Conservation (phyloP, 495 filamentous ascomycete species). For the Lophiostoma macrostomum region DNA sequence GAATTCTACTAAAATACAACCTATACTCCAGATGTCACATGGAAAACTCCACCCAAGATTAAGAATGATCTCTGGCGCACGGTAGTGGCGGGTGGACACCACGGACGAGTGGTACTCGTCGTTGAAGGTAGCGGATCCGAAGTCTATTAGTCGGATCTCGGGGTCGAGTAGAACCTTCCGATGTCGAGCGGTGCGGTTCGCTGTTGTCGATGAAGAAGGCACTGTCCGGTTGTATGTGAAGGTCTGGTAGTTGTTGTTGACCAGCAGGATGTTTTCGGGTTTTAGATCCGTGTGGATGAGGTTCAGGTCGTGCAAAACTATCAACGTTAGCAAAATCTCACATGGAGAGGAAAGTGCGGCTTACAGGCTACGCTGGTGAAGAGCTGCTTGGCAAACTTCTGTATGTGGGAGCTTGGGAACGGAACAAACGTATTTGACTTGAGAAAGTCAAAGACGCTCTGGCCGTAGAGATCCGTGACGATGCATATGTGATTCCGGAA, state of each 20-base stretch:
- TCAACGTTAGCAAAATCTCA: slow-evolving; percentile 33
- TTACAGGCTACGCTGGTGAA: slow-evolving; percentile 98
- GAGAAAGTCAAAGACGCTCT: slow-evolving; percentile 97
- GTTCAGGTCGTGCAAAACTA: slow-evolving; percentile 95
- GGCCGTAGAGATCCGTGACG: slow-evolving; percentile 91
- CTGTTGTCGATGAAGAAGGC: slow-evolving; percentile 80
- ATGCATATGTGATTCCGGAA: slow-evolving; percentile 98
- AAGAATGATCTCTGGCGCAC: slow-evolving; percentile 95
- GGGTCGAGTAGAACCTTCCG: slow-evolving; percentile 87
- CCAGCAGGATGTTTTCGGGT: slow-evolving; percentile 95
- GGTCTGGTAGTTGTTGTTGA: slow-evolving; percentile 85
- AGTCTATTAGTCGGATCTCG: slow-evolving; percentile 96
- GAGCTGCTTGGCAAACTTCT: slow-evolving; percentile 90
- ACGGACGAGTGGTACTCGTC: slow-evolving; percentile 98
- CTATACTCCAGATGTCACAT: slow-evolving; percentile 99
- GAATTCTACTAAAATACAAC: slow-evolving; percentile 98
- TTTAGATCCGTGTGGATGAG: slow-evolving; percentile 98
- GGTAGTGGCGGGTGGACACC: slow-evolving; percentile 92
- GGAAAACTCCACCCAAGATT: slow-evolving; percentile 97
- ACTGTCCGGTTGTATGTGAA: slow-evolving; percentile 96
- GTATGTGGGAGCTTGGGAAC: slow-evolving; percentile 98
- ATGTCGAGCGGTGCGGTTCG: slow-evolving; percentile 74
- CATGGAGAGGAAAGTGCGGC: slow-evolving; percentile 43
- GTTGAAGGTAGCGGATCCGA: slow-evolving; percentile 95
- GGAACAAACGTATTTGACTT: slow-evolving; percentile 93